Evolutionary conservation across 2,329 filamentous ascomycete species (phyloP).

Genomic region (Penicillium paneum): DNA sequence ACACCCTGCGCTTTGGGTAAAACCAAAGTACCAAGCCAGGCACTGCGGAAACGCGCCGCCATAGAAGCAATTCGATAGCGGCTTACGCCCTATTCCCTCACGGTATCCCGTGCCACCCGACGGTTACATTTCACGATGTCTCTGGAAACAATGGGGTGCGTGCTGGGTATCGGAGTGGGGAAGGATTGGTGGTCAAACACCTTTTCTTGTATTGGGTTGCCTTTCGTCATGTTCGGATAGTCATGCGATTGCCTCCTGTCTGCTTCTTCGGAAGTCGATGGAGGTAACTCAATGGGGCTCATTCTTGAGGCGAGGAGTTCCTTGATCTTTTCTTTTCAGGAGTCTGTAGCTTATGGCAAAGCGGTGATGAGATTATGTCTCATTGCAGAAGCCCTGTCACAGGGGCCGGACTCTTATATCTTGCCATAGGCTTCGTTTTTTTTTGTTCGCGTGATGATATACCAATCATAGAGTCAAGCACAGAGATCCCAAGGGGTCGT

Average conservation of each 20-base stretch:
- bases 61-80: constrained; percentile 89
- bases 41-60: constrained; percentile 97
- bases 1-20: constrained; percentile 58
- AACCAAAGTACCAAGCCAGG: constrained; percentile 42
- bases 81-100: constrained; percentile 64
- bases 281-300: constrained; percentile 99
- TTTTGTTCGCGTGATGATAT: constrained; percentile 78
- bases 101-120: constrained; percentile 50
- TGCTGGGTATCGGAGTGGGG: constrained; percentile 36
- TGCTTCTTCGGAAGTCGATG: constrained; percentile 31
- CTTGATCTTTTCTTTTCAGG: constrained; percentile 40
- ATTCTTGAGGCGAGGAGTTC: constrained; percentile 98
- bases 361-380: constrained; percentile 40
- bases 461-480: constrained; percentile 98
- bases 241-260: constrained; percentile 84
- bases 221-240: constrained; percentile 93
- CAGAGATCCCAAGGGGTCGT: constrained; percentile 61
- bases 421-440: constrained; percentile 16
- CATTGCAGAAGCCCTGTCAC: constrained; percentile 62
- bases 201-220: constrained; percentile 49
- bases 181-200: constrained; percentile 14
- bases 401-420: constrained; percentile 59
- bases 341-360: constrained; percentile 57
- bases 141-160: constrained; percentile 37
- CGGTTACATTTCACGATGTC: constrained; percentile 35